These are phyloP conservation scores for Pyrus communis DNA, from an alignment of 306 rosid genomes.

Conservation along the genomic window DNA sequence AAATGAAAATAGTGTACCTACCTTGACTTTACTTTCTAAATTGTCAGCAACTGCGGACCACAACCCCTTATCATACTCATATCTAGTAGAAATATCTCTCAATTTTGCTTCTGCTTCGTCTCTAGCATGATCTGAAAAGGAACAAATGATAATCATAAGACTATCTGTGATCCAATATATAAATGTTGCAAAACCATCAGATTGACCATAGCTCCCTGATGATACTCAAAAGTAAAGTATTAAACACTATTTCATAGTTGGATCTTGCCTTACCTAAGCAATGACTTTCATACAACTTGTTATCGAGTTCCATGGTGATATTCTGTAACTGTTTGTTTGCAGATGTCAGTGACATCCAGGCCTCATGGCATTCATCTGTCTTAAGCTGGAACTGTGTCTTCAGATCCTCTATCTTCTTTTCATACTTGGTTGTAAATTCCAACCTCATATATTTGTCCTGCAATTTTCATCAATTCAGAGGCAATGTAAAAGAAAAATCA, in stretches of 20 bases:
- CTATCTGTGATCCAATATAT: background rate
- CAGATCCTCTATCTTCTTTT: slow-evolving; percentile 23
- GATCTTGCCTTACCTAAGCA: slow-evolving; percentile 13
- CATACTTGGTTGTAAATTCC: slow-evolving; percentile 14
- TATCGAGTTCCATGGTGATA: slow-evolving; percentile 20
- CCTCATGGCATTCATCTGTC: slow-evolving; percentile 24
- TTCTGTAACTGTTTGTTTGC: slow-evolving; percentile 17
- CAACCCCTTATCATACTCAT: slow-evolving; percentile 11
- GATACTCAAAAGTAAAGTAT: background rate
- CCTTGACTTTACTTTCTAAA: slow-evolving; percentile 9
- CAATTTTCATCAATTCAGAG: background rate
- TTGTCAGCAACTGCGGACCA: slow-evolving; percentile 7
- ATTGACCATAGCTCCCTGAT: background rate
- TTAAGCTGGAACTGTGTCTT: slow-evolving; percentile 13
- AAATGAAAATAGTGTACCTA: background rate
- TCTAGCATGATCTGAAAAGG: slow-evolving; percentile 8
- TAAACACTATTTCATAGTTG: background rate
- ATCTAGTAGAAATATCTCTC: background rate
- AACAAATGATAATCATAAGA: background rate
- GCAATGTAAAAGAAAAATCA: background rate
- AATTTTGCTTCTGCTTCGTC: slow-evolving; percentile 7
- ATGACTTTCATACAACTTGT: slow-evolving; percentile 13
- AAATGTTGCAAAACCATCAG: background rate
- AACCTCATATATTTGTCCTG: slow-evolving; percentile 16
- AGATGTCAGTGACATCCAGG: slow-evolving; percentile 23